Evolutionary conservation across 73 alveolate genomes (phyloP).

Genomic region (Urostyla sp.): DNA sequence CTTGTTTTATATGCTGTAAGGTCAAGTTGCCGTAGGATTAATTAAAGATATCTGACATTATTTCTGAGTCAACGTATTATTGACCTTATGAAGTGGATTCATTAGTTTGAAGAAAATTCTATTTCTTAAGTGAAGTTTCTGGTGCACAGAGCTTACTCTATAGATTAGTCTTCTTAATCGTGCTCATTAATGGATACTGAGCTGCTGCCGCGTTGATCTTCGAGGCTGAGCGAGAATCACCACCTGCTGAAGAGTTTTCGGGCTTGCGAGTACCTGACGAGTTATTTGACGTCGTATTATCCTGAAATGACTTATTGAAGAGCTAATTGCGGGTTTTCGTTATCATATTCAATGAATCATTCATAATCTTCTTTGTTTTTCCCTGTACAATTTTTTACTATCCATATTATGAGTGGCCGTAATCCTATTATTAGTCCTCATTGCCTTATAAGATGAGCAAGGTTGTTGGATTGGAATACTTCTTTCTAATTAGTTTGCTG

Average conservation of each 20-base stretch:
- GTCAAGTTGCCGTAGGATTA: too few species aligned
- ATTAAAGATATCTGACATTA: too few species aligned
- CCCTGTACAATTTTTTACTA: background rate
- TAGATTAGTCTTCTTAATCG: too few species aligned
- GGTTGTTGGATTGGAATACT: constrained; percentile 7
- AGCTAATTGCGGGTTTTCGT: constrained; percentile 43
- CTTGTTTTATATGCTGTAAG: too few species aligned
- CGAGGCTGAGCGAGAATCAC: background rate
- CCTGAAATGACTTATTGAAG: constrained; percentile 20
- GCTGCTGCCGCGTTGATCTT: too few species aligned
- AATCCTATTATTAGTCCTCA: too few species aligned
- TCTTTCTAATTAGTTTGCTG: constrained; percentile 14
- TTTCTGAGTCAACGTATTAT: too few species aligned
- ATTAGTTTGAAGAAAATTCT: too few species aligned
- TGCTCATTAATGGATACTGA: too few species aligned
- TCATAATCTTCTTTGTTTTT: constrained; percentile 38
- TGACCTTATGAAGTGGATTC: too few species aligned
- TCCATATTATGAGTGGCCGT: constrained; percentile 12
- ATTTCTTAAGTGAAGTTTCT: too few species aligned
- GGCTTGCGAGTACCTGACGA: constrained; percentile 38
- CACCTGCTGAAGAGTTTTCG: constrained; percentile 23
- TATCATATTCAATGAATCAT: constrained; percentile 43
- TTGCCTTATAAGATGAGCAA: background rate
- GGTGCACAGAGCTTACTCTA: too few species aligned
- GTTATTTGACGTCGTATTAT: background rate